Percentiles rank a stretch among this genome's conserved stretches.
phyloP scores from a whole-genome alignment of 208 protist genomes.

The Leishmania turanica region DNA sequence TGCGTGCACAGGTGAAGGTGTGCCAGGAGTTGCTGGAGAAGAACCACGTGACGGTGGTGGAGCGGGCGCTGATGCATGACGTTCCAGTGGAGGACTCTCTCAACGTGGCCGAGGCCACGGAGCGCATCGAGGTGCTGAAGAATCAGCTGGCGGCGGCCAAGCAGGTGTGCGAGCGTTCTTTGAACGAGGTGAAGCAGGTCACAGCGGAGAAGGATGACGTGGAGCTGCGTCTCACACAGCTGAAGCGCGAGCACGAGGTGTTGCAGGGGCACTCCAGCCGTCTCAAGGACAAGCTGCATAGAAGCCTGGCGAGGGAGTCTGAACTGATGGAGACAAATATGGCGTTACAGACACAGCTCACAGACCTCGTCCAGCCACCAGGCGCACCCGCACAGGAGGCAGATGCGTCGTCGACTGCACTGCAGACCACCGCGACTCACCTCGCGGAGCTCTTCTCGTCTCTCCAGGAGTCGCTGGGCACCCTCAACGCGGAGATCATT shows the following conservation, averaged over 20 bases:
- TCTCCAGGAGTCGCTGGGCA: constrained; percentile 7
- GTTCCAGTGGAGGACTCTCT: constrained; percentile 67
- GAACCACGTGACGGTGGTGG: constrained; percentile 72
- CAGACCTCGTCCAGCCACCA: constrained; percentile 18
- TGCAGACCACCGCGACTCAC: not conserved
- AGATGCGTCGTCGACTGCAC: not conserved
- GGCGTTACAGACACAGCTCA: constrained; percentile 48
- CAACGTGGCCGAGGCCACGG: constrained; percentile 67
- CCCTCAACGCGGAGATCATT: constrained; percentile 2
- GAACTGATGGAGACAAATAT: constrained; percentile 41
- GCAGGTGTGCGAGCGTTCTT: constrained; percentile 38
- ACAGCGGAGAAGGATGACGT: constrained; percentile 26
- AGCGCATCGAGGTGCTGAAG: constrained; percentile 60
- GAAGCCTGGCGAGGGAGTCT: constrained; percentile 43
- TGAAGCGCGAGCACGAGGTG: constrained; percentile 24
- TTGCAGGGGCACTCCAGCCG: constrained; percentile 47
- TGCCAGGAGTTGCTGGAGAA: constrained; percentile 70
- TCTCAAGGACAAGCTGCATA: constrained; percentile 39
- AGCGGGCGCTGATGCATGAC: constrained; percentile 74
- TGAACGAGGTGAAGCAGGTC: constrained; percentile 24
- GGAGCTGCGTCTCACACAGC: constrained; percentile 27
- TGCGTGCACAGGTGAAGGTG: constrained; percentile 38
- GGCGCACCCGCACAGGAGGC: not conserved
- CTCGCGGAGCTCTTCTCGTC: constrained; percentile 9
- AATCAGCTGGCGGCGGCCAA: constrained; percentile 51